Percentiles rank a stretch among this genome's conserved stretches.
phyloP scores from a whole-genome alignment of 1,139 yeast genomes.

The Kazachstania sp. region DNA sequence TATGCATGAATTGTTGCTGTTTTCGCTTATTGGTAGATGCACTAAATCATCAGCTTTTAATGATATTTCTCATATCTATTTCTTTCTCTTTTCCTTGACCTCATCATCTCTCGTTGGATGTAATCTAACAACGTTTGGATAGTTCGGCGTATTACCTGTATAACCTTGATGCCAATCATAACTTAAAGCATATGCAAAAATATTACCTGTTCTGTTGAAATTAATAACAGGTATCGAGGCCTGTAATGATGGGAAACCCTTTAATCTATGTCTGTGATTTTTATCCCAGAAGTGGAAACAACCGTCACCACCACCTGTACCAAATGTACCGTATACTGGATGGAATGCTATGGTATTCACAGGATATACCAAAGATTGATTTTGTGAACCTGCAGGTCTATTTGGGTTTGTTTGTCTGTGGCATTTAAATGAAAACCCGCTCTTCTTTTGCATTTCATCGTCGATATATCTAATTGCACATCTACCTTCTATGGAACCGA shows the following conservation, averaged over 20 bases:
- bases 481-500: constrained; percentile 92
- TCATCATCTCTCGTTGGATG: constrained; percentile 85
- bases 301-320: constrained; percentile 94
- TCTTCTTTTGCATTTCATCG: constrained; percentile 62
- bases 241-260: constrained; percentile 66
- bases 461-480: constrained; percentile 95
- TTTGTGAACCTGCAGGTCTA: constrained; percentile 29
- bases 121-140: constrained; percentile 67
- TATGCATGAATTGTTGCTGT: too few relatives aligned
- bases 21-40: too few relatives aligned
- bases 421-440: constrained; percentile 87
- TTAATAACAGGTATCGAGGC: constrained; percentile 70
- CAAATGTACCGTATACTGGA: constrained; percentile 83
- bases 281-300: constrained; percentile 95
- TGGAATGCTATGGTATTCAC: constrained; percentile 80
- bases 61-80: constrained; percentile 15
- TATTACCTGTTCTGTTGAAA: constrained; percentile 74
- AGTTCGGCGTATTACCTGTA: constrained; percentile 64
- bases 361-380: constrained; percentile 54
- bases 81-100: constrained; percentile 65
- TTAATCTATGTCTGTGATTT: constrained; percentile 80
- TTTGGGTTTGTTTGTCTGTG: constrained; percentile 49
- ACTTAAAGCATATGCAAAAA: constrained; percentile 86
- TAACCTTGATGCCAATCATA: constrained; percentile 95
- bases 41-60: not conserved